These are phyloP conservation scores for Colletotrichum salicis DNA, from an alignment of 2,329 filamentous ascomycete species.

Conservation along the genomic window DNA sequence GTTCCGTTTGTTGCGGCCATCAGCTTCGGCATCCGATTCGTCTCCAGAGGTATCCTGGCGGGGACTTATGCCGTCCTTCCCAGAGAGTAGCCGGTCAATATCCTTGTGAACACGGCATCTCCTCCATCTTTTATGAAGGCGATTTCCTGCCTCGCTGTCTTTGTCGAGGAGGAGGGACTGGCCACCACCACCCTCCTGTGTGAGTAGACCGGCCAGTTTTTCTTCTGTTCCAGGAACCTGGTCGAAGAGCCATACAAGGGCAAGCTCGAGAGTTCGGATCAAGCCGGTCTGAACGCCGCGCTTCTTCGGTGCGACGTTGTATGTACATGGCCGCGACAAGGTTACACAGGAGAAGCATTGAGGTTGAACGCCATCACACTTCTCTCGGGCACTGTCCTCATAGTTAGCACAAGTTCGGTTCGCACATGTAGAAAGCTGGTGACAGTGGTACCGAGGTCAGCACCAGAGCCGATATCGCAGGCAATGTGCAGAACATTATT, in stretches of 20 bases:
- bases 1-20: slow-evolving; percentile 32
- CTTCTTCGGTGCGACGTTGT: slow-evolving; percentile 79
- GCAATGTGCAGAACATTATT: background rate
- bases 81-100: slow-evolving; percentile 70
- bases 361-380: slow-evolving; percentile 77
- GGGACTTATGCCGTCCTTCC: slow-evolving; percentile 47
- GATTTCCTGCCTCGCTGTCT: slow-evolving; percentile 62
- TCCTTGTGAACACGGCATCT: slow-evolving; percentile 70
- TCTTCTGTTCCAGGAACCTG: slow-evolving; percentile 69
- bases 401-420: background rate
- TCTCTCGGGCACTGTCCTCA: slow-evolving; percentile 67
- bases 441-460: background rate
- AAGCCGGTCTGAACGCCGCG: slow-evolving; percentile 84
- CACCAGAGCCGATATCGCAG: background rate
- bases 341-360: slow-evolving; percentile 73
- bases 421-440: background rate
- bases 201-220: slow-evolving; percentile 65
- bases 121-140: slow-evolving; percentile 70
- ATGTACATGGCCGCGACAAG: slow-evolving; percentile 74
- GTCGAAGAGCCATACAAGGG: slow-evolving; percentile 74
- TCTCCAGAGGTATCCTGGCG: slow-evolving; percentile 48
- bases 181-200: slow-evolving; percentile 52
- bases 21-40: slow-evolving; percentile 44
- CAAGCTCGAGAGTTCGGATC: slow-evolving; percentile 77
- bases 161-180: slow-evolving; percentile 62